These are phyloP conservation scores for Boletus smithii DNA, from an alignment of 1,284 basidiomycete genomes.

Conservation along the genomic window DNA sequence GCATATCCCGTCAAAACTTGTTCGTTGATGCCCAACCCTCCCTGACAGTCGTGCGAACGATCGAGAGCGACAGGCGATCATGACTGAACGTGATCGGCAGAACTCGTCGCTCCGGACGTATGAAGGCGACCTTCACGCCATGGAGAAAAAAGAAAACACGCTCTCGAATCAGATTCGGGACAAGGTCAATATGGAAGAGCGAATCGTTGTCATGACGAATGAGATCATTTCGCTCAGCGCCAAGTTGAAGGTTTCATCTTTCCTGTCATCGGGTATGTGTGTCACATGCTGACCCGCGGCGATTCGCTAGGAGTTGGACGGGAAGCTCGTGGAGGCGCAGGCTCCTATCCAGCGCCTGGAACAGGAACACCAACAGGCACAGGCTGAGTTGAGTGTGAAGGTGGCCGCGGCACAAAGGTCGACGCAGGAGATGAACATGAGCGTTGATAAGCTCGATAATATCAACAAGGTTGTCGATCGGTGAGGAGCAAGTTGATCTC, in stretches of 20 bases:
- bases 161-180: constrained; percentile 63
- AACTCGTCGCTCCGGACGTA: constrained; percentile 51
- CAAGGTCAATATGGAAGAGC: constrained; percentile 57
- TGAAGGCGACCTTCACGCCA: constrained; percentile 56
- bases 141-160: constrained; percentile 63
- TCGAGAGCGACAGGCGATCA: constrained; percentile 59
- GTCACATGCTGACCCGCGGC: constrained; percentile 2
- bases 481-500: constrained; percentile 37
- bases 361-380: constrained; percentile 52
- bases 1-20: neutral
- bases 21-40: neutral
- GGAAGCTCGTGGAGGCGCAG: constrained; percentile 58
- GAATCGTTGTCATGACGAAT: constrained; percentile 59
- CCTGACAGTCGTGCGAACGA: constrained; percentile 61
- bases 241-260: constrained; percentile 42
- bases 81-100: constrained; percentile 67
- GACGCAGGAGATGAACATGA: constrained; percentile 66
- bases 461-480: constrained; percentile 63
- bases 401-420: constrained; percentile 51
- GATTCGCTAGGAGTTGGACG: constrained; percentile 58
- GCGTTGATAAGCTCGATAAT: constrained; percentile 58
- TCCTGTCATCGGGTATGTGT: neutral
- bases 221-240: constrained; percentile 47
- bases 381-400: constrained; percentile 50
- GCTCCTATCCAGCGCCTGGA: constrained; percentile 69